Conservation (phyloP, 768 basidiomycete species). For the Coprinopsis strossmayeri region DNA sequence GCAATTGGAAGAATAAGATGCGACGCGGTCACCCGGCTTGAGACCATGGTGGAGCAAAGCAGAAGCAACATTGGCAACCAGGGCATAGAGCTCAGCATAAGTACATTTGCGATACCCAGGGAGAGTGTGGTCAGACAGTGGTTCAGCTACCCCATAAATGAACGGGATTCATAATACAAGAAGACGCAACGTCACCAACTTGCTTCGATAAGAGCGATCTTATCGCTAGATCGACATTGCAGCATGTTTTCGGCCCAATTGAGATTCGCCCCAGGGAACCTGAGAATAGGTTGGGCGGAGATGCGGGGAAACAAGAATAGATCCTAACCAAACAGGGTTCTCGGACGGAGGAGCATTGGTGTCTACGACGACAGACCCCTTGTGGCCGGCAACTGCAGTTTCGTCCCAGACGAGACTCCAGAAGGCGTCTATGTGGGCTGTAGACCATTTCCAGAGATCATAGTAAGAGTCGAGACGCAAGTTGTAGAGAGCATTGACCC, state of each 20-base stretch:
- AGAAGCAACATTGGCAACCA: conserved; percentile 52
- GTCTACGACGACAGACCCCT: conserved; percentile 58
- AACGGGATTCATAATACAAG: conserved; percentile 8
- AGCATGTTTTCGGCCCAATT: conserved; percentile 87
- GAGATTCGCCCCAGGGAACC: conserved; percentile 52
- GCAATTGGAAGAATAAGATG: conserved; percentile 74
- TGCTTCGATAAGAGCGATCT: conserved; percentile 63
- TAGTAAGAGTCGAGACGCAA: conserved; percentile 46
- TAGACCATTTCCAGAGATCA: conserved; percentile 67
- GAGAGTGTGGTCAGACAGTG: conserved; percentile 29
- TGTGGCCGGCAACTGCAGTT: conserved; percentile 52
- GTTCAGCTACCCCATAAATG: conserved; percentile 44
- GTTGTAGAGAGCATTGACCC: conserved; percentile 41
- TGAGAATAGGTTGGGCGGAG: conserved; percentile 15
- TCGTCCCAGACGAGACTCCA: conserved; percentile 75
- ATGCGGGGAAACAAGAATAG: conserved; percentile 7
- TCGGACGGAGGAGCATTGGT: conserved; percentile 40
- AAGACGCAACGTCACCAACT: conserved; percentile 38
- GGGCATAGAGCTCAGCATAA: conserved; percentile 51
- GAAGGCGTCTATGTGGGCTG: conserved; percentile 50
- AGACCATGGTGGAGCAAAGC: conserved; percentile 47
- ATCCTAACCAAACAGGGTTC: conserved; percentile 61
- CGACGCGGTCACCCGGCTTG: conserved; percentile 63
- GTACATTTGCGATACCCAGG: conserved; percentile 40
- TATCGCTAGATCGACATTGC: conserved; percentile 44